Percentiles rank a stretch among this genome's conserved stretches.
Evolutionary conservation across 371 early-diverging fungal genomes (phyloP).

Genomic region (Catenaria anguillulae): DNA sequence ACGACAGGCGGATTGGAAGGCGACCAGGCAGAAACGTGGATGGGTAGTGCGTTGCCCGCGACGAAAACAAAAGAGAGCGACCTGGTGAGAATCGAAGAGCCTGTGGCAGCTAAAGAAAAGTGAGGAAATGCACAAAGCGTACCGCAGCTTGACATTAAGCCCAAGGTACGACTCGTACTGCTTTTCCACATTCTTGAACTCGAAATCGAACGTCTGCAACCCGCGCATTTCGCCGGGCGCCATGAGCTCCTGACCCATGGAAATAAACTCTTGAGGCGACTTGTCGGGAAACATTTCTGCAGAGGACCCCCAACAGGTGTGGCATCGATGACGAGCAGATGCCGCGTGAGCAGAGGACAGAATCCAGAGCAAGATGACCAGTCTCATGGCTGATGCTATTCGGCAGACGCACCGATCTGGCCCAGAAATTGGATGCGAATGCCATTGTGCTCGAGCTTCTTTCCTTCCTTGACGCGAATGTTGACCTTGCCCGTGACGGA

Average conservation of each 20-base stretch:
- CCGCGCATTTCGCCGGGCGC: conserved; percentile 70
- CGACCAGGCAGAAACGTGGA: no score
- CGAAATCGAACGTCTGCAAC: conserved; percentile 61
- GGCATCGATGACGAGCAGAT: no score
- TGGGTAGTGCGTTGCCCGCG: no score
- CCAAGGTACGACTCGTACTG: conserved; percentile 81
- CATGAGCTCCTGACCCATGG: conserved; percentile 71
- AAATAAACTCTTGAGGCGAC: conserved; percentile 78
- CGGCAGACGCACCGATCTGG: no score
- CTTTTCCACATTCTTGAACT: conserved; percentile 85
- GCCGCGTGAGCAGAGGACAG: no score
- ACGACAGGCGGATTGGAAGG: no score
- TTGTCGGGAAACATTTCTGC: conserved; percentile 77
- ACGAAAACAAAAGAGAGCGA: neutral
- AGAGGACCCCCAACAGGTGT: neutral
- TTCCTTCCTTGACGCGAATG: conserved; percentile 75
- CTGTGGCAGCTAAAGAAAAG: neutral
- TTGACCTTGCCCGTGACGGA: conserved; percentile 80
- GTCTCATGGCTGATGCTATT: no score
- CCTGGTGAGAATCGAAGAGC: neutral
- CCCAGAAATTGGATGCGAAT: conserved; percentile 65
- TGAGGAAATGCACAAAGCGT: conserved; percentile 9
- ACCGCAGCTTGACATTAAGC: conserved; percentile 75
- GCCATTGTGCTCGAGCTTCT: conserved; percentile 86
- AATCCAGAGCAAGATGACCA: no score